Base-by-base conservation (phyloP, 306 rosid species). In the Malus asiatica region DNA sequence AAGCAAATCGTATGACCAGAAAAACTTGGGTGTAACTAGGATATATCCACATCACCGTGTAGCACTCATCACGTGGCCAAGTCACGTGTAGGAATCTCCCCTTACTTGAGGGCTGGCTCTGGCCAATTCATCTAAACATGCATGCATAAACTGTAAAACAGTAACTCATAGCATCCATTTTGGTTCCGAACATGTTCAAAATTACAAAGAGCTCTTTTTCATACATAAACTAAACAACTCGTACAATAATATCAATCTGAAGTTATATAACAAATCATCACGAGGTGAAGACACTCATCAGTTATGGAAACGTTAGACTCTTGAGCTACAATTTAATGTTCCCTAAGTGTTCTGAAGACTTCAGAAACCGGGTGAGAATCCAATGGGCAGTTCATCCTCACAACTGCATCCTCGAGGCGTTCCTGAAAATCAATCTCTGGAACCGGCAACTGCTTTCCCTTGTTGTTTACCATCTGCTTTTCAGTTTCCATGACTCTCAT, bases 351-450 rank as follows among this genome's bases (percentile, higher is more conserved):
- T 79, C 81, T 77, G 81, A 93, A 83, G 32, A 93, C 84, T 8
- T 73, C 82, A 27, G 98, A 86, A 88, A 91, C 92, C 4, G 98
- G 98, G 74, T 93, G 97, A 46, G 75, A 60, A 75, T 91, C 98
- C 78, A 88, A 69, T 23, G 97, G 92, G 76, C 84, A 91, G 70
- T 91, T 86, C 78, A 86, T 83, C 72, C 87, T 86, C 87, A 93
- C 89, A 29, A 93, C 89, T 23, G 96, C 89, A 68, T 91, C 96
- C 22, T 89, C 95, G 1, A 84, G 85, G 70, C 91, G 84, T 45
- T 83, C 81, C 74, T 93, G 96, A 76, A 91, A 89, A 88, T 93
- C 98, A 55, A 93, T 81, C 57, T 93, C 98, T 22, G 90, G 78
- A 38, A 78, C 61, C 0, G 83, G 60, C 45, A 82, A 81, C 77